Evolutionary conservation across 345 rosid species (phyloP).

Genomic region (Euphorbia peplus): DNA sequence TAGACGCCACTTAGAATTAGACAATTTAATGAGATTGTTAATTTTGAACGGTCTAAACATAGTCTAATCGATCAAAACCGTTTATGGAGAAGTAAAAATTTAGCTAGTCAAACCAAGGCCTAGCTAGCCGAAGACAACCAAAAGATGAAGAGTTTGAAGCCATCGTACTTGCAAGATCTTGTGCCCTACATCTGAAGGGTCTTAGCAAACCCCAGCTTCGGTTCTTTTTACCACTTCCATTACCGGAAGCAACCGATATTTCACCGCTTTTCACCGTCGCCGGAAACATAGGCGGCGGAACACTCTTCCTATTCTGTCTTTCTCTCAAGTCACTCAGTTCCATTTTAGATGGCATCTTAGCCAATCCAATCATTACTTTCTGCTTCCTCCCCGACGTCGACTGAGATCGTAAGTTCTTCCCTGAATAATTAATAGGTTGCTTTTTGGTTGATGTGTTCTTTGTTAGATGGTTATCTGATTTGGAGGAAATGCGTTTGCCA

Average conservation of each 20-base stretch:
- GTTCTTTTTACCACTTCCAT: background rate
- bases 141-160: background rate
- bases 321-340: slow-evolving; percentile 42
- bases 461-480: background rate
- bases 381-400: background rate
- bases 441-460: background rate
- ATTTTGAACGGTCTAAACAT: too few species aligned
- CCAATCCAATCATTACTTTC: slow-evolving; percentile 7
- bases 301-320: slow-evolving; percentile 32
- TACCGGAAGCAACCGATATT: background rate
- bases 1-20: too few species aligned
- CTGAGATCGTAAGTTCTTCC: background rate
- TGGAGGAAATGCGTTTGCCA: background rate
- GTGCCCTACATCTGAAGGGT: background rate
- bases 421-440: background rate
- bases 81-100: too few species aligned
- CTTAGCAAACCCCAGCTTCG: background rate
- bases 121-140: background rate
- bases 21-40: too few species aligned
- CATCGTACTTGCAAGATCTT: background rate
- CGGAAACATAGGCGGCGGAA: slow-evolving; percentile 32
- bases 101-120: slow-evolving; percentile 7
- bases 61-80: too few species aligned
- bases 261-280: background rate
- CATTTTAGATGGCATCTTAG: slow-evolving; percentile 34